Evolutionary conservation across 1,284 basidiomycete genomes (phyloP), one percentile per base, ranked within the genome.

Genomic region (Stygiomarasmius scandens): DNA sequence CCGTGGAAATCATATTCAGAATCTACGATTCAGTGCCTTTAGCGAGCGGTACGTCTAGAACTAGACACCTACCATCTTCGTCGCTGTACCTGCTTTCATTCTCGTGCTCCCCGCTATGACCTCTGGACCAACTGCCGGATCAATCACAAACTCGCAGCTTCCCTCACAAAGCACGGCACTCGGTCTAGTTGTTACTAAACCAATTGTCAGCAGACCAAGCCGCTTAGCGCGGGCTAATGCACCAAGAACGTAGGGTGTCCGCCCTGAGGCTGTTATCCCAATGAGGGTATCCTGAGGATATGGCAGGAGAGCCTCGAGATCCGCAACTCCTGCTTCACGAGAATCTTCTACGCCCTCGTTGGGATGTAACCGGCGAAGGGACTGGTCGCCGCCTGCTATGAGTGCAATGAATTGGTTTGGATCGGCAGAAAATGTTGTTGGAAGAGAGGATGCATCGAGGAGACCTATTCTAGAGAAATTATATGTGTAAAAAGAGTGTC

Each of bases 1-100:
- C 67, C 3, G 71, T 72, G 14, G 70, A 71, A 19, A 72, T 69
- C 70, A 72, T 72, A 50, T 72, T 73, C 51, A 73, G 45, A 23
- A 32, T 32, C 70, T 71, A 36, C 2, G 22, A 8, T 20, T 22
- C 12, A 27, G 32, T 55, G 41, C 45, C 10, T 46, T 23, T 16
- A 49, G 55, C 34, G 32, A 32, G 10, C 11, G 24, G 46, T 14
- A 48, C n/a, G 12, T 3, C 27, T 20, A n/a, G n/a, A n/a, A n/a
- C n/a, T n/a, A 32, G 29, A 32, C 29, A 32, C 29, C 6, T 6
- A 69, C 71, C 66, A 72, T 64, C 60, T 72, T 73, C 11, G 71
- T 73, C 25, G 69, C 71, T 16, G 70, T 72, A 4, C 69, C 70
- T 4, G 67, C 68, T 58, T 72, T 71, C 63, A 72, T 61, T 12